Conservation (phyloP, 768 basidiomycete genomes). For the Tylopilus rubrobrunneus region DNA sequence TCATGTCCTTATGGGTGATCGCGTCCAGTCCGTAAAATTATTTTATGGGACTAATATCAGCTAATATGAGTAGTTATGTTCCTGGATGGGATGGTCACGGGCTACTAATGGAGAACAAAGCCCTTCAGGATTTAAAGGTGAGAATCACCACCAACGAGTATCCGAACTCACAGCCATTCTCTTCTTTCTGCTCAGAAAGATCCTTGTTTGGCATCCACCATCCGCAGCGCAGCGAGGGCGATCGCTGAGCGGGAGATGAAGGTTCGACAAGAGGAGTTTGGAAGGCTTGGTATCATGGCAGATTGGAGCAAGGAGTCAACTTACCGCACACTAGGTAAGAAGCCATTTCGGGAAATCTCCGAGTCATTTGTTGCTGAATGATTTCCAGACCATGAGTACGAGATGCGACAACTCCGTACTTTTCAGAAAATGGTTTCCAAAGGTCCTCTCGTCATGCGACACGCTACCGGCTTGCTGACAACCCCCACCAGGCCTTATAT, state of each 20-base stretch:
- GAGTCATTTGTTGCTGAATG: neutral
- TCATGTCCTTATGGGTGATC: constrained; percentile 70
- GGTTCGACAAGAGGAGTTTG: constrained; percentile 76
- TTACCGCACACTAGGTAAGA: constrained; percentile 81
- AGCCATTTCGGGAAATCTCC: neutral
- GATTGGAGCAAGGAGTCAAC: constrained; percentile 72
- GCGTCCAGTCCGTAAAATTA: constrained; percentile 65
- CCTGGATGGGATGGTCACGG: constrained; percentile 99
- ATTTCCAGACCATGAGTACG: constrained; percentile 72
- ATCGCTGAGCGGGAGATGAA: constrained; percentile 74
- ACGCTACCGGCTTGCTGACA: neutral
- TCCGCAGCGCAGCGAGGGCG: constrained; percentile 66
- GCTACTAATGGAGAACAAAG: constrained; percentile 94
- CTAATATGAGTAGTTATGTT: constrained; percentile 54
- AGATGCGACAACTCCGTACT: constrained; percentile 80
- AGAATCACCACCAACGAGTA: constrained; percentile 11
- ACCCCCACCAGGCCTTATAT: constrained; percentile 60
- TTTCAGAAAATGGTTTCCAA: constrained; percentile 90
- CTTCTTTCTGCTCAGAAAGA: constrained; percentile 46
- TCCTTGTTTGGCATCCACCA: constrained; percentile 46
- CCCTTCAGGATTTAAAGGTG: constrained; percentile 72
- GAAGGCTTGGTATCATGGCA: constrained; percentile 85
- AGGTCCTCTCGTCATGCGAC: constrained; percentile 40
- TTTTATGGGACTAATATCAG: neutral
- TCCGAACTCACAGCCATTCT: neutral